Evolutionary conservation across 305 asterid species (phyloP), one percentile per base, ranked within the genome.

Genomic region (Ilex paraguariensis): DNA sequence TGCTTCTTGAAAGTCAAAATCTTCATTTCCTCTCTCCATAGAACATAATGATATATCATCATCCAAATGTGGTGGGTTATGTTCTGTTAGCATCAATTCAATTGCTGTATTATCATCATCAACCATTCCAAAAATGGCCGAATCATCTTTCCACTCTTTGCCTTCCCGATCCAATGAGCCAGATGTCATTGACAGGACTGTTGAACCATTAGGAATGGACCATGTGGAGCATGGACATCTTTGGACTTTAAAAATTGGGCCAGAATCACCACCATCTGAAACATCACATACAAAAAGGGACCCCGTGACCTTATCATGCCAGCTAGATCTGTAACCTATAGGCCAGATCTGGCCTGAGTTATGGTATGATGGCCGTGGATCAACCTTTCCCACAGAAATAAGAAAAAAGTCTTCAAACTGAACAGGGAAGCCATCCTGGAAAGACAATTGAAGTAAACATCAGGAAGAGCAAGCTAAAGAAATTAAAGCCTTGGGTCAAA

Each of bases 291-390:
- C 67, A 81, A 90, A 94, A 67, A 94, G 73, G 56, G 99, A 94
- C 70, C 98, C 98, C 3, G 99, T 86, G 56, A 88, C 65, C 66
- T 82, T 86, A 71, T 94, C 99, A 63, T 94, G 98, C 99, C 99
- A 94, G 89, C 87, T 77, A 67, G 84, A 80, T 77, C 75, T 77
- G 77, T 90, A 94, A 62, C 99, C 99, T 64, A 88, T 81, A 56
- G 99, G 99, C 88, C 96, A 94, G 55, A 94, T 86, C 80, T 83
- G 91, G 76, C 70, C 56, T 44, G 67, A 53, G 45, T 54, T 83
- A 71, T 84, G 95, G 73, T 90, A 94, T 60, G 95, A 60, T 55
- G 90, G 87, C 21, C 98, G 82, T 61, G 76, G 73, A 76, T 94
- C 98, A 67, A 94, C 62, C 60, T 62, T 77, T 55, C 98, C 99